These are phyloP conservation scores for Epicoccum nigrum DNA, from an alignment of 2,329 filamentous ascomycete genomes.

Conservation along the genomic window DNA sequence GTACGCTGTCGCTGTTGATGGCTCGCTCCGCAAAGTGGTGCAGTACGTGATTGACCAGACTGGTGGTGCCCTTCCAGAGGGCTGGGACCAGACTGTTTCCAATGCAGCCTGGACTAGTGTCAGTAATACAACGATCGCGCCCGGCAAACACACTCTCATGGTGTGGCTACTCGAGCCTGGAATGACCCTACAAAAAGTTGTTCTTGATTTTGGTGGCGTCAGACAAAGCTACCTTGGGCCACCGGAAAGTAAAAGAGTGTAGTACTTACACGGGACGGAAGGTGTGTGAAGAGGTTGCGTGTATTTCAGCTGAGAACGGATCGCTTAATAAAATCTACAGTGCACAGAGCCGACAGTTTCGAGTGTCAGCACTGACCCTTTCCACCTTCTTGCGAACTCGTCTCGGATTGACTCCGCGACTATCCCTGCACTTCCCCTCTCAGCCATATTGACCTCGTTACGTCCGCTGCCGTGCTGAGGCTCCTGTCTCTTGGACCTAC, in stretches of 20 bases:
- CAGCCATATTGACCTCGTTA: no score
- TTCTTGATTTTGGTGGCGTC: conserved; percentile 10
- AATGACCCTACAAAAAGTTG: conserved; percentile 21
- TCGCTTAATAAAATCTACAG: no score
- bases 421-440: no score
- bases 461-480: no score
- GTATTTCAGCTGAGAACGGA: no score
- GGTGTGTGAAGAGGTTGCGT: no score
- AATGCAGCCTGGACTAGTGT: neutral
- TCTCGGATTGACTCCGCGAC: no score
- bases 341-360: no score
- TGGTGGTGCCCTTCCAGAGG: neutral
- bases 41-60: conserved; percentile 32
- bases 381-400: no score
- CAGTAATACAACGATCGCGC: conserved; percentile 18
- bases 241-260: conserved; percentile 27
- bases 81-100: neutral
- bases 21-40: conserved; percentile 37
- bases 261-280: no score
- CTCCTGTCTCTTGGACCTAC: no score
- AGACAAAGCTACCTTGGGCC: conserved; percentile 4
- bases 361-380: no score
- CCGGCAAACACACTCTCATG: conserved; percentile 44
- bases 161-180: conserved; percentile 49
- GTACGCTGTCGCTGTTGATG: conserved; percentile 54